phyloP scores from a whole-genome alignment of 2,329 filamentous ascomycete genomes.

The Claviceps arundinis region DNA sequence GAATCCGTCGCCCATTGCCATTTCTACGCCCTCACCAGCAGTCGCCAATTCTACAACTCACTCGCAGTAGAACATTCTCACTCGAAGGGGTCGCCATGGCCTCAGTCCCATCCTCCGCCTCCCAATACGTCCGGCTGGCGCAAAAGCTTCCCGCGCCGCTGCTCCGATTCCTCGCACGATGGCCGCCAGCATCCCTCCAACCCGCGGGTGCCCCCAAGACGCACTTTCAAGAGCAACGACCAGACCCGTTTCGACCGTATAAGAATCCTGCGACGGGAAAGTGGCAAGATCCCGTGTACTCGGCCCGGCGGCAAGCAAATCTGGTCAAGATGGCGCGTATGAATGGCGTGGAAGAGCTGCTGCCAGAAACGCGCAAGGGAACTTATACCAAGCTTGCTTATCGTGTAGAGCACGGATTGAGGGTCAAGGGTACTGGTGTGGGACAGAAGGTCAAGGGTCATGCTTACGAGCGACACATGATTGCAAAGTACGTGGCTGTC shows the following conservation, averaged over 20 bases:
- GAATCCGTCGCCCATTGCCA: not conserved
- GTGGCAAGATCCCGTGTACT: slow-evolving; percentile 76
- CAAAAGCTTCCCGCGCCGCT: slow-evolving; percentile 65
- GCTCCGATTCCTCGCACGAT: slow-evolving; percentile 77
- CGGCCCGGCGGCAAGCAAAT: slow-evolving; percentile 77
- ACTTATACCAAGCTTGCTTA: slow-evolving; percentile 55
- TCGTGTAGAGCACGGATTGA: slow-evolving; percentile 65
- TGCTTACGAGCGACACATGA: slow-evolving; percentile 76
- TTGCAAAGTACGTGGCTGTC: slow-evolving; percentile 45
- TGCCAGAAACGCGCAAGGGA: slow-evolving; percentile 67
- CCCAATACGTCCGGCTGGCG: slow-evolving; percentile 43
- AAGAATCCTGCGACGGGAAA: slow-evolving; percentile 67
- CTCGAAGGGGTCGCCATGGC: slow-evolving; percentile 16
- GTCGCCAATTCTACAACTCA: not conserved
- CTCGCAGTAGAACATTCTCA: too few species aligned
- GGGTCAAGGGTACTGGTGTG: slow-evolving; percentile 84
- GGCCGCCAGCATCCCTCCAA: slow-evolving; percentile 58
- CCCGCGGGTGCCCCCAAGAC: slow-evolving; percentile 30
- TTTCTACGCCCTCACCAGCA: not conserved
- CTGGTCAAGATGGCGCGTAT: slow-evolving; percentile 73
- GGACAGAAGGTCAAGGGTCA: slow-evolving; percentile 94
- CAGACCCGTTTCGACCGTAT: slow-evolving; percentile 70
- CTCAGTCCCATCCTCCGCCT: slow-evolving; percentile 22
- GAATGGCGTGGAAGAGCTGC: slow-evolving; percentile 66
- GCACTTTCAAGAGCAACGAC: slow-evolving; percentile 41